These are phyloP conservation scores for Coemansia sp. DNA, from an alignment of 192 early-diverging fungal genomes.

Conservation along the genomic window DNA sequence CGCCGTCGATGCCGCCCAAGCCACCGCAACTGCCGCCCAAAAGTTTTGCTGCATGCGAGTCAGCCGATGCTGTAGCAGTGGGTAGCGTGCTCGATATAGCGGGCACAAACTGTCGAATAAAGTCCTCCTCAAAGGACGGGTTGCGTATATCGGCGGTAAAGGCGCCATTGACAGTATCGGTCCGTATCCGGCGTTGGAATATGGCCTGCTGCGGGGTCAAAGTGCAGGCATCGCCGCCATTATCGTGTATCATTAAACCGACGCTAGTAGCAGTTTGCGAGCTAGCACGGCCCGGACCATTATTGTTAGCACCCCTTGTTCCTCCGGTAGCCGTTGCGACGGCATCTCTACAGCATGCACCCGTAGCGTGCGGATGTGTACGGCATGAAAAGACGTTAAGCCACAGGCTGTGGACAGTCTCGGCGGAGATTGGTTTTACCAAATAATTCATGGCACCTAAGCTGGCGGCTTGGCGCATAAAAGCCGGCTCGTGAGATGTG, in stretches of 20 bases:
- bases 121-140: constrained; percentile 53
- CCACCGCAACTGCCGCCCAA: constrained; percentile 3
- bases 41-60: neutral
- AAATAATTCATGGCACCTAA: constrained; percentile 58
- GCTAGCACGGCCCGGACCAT: constrained; percentile 3
- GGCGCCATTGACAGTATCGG: constrained; percentile 38
- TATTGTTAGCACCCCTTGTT: neutral
- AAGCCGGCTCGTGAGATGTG: constrained; percentile 45
- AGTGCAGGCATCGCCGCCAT: constrained; percentile 23
- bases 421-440: constrained; percentile 57
- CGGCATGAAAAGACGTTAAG: constrained; percentile 56
- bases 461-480: constrained; percentile 56
- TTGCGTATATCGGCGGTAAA: constrained; percentile 51
- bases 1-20: neutral
- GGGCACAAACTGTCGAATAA: constrained; percentile 57
- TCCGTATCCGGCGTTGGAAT: constrained; percentile 55
- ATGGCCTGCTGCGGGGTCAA: constrained; percentile 34
- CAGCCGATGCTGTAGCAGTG: neutral
- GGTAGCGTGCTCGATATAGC: constrained; percentile 47
- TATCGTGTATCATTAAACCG: neutral
- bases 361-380: constrained; percentile 30
- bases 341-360: neutral
- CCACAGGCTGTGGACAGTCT: constrained; percentile 57
- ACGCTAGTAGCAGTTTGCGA: constrained; percentile 10
- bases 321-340: constrained; percentile 13